Percentiles rank a stretch among this genome's conserved stretches.
Conservation (phyloP, 352 stramenopile genomes). For the Globisporangium iwayamae region DNA sequence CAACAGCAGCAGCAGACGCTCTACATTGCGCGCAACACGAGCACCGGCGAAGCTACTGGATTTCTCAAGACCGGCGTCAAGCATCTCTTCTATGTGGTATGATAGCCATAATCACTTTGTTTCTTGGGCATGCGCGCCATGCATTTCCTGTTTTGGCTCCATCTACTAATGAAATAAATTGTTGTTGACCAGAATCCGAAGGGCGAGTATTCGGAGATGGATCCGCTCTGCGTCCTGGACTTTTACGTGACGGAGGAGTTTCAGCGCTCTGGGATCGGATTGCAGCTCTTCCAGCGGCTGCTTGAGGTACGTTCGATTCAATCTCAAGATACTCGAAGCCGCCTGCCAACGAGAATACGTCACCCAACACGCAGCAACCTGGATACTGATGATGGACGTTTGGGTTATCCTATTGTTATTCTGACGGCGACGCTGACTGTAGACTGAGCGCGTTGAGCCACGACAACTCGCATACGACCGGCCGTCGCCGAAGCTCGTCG, state of each 20-base stretch:
- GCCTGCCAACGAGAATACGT: neutral
- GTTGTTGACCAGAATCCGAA: constrained; percentile 30
- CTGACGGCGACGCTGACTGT: too few relatives aligned
- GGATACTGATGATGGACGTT: neutral
- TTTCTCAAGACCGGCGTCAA: constrained; percentile 67
- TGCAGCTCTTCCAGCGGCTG: constrained; percentile 57
- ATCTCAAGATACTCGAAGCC: neutral
- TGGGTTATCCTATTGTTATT: neutral
- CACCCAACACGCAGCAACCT: neutral
- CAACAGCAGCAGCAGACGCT: constrained; percentile 37
- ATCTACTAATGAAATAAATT: too few relatives aligned
- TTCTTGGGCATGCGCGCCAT: too few relatives aligned
- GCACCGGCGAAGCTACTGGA: constrained; percentile 24
- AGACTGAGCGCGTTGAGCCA: constrained; percentile 8
- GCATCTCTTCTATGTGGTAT: constrained; percentile 77
- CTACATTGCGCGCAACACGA: constrained; percentile 26
- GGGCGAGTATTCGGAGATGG: constrained; percentile 69
- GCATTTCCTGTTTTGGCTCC: too few relatives aligned
- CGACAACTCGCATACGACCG: constrained; percentile 67
- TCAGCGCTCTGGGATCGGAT: constrained; percentile 60
- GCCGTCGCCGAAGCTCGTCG: constrained; percentile 74
- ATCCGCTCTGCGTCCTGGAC: constrained; percentile 75
- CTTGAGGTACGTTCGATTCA: constrained; percentile 29
- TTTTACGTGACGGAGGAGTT: constrained; percentile 61
- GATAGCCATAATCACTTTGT: too few relatives aligned